Evolutionary conservation across 129 eudicot genomes (phyloP), one percentile per base, ranked within the genome.

Genomic region (Scalesia atractyloides): DNA sequence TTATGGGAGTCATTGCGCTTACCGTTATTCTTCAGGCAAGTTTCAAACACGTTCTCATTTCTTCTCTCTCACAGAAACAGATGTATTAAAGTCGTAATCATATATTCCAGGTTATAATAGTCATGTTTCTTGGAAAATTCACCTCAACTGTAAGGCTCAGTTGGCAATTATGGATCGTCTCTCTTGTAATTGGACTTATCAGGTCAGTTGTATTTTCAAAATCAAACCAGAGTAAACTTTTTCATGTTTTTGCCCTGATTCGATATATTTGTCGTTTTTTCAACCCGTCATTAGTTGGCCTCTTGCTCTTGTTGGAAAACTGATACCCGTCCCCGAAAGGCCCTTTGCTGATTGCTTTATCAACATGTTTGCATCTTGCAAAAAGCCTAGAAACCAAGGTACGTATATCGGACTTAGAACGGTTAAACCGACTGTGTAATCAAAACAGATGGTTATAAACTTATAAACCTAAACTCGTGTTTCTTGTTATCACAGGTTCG

Each of bases 131-230:
- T 37, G 96, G 98, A 20, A 93, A 90, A 79, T 93, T 93, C 57
- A 73, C 92, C 10, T 20, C 92, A 4, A 89, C 97, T 1, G 91
- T 86, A 49, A 83, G 87, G 56, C 92, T 93, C 14, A 87, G 91
- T 66, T 93, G 98, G 98, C 72, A 89, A 33, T 36, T 93, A 56
- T 93, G 98, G 98, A 88, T 93, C 14, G 89, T 90, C 46, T 87
- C 90, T 5, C 64, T 93, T 60, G 86, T 24, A 34, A 84, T 93
- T 41, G 97, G 92, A 43, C 0, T 93, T 7, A 10, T 93, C 84
- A 87, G 96, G 98, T 93, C n/a, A 10, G 89, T 79, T 50, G n/a
- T 49, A 33, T 34, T 60, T 71, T 69, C 43, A 7, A 33, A 60
- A 15, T 69, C 36, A 15, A 16, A n/a, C 19, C 50, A 3, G 18